Conservation (phyloP, 2,329 filamentous ascomycete species). For the Bipolaris oryzae region DNA sequence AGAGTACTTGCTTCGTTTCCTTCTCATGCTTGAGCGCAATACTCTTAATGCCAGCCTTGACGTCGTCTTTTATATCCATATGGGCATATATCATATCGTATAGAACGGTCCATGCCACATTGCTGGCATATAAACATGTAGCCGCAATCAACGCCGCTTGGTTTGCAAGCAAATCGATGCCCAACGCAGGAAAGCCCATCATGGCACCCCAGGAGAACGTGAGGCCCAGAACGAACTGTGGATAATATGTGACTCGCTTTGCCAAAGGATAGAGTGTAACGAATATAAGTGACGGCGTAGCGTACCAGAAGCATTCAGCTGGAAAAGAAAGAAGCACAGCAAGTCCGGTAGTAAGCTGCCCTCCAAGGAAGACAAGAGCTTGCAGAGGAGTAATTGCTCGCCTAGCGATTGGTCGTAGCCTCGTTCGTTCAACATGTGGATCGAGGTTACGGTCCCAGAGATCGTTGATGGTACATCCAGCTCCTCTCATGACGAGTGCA, state of each 20-base stretch:
- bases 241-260: constrained; percentile 86
- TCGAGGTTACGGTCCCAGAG: constrained; percentile 89
- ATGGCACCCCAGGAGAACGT: constrained; percentile 90
- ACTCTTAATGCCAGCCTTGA: constrained; percentile 84
- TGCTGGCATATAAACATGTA: constrained; percentile 74
- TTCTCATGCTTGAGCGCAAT: constrained; percentile 81
- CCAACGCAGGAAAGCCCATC: constrained; percentile 84
- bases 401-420: constrained; percentile 79
- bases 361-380: constrained; percentile 76
- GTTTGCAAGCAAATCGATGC: constrained; percentile 73
- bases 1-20: constrained; percentile 77
- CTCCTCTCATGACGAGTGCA: constrained; percentile 83
- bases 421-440: constrained; percentile 76
- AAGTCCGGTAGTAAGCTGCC: constrained; percentile 74
- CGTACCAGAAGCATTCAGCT: constrained; percentile 74
- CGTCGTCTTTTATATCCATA: constrained; percentile 87
- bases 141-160: constrained; percentile 68
- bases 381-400: constrained; percentile 74
- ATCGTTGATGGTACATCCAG: constrained; percentile 88
- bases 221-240: constrained; percentile 79
- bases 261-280: constrained; percentile 80
- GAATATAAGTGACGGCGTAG: constrained; percentile 73
- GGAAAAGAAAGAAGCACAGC: constrained; percentile 79
- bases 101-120: constrained; percentile 83
- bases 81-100: constrained; percentile 96